Evolutionary conservation across 1,284 basidiomycete species (phyloP).

Genomic region (Sparassis latifolia): DNA sequence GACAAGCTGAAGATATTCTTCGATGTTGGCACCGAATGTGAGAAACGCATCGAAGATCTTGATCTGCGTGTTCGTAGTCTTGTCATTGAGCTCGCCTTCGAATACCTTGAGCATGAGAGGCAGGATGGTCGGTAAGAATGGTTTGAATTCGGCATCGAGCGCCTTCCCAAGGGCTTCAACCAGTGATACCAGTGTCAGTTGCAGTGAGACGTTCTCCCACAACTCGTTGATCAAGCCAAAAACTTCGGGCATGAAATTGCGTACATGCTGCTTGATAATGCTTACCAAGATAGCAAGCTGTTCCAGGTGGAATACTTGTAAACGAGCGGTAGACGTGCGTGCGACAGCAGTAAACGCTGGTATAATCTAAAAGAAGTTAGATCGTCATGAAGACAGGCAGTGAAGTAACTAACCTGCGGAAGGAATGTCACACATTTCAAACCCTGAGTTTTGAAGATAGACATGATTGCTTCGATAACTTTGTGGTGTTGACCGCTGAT

Average conservation of each 20-base stretch:
- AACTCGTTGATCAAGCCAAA: conserved; percentile 82
- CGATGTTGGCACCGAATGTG: conserved; percentile 94
- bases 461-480: conserved; percentile 98
- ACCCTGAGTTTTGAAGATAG: conserved; percentile 98
- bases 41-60: conserved; percentile 93
- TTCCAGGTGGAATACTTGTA: conserved; percentile 94
- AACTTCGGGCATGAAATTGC: conserved; percentile 83
- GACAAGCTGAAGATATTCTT: conserved; percentile 96
- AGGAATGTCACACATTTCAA: conserved; percentile 95
- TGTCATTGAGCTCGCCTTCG: conserved; percentile 80
- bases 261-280: conserved; percentile 97
- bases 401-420: conserved; percentile 60
- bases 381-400: neutral
- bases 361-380: conserved; percentile 65
- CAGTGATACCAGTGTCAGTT: conserved; percentile 89
- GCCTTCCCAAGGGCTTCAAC: conserved; percentile 95
- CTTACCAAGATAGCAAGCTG: conserved; percentile 94
- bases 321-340: conserved; percentile 70
- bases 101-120: conserved; percentile 90
- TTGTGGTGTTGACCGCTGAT: conserved; percentile 84
- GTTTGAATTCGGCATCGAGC: conserved; percentile 96
- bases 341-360: conserved; percentile 94
- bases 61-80: conserved; percentile 73
- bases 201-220: conserved; percentile 84
- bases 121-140: conserved; percentile 89